Conservation (phyloP, 257 asterid genomes). For the Agastache rugosa region DNA sequence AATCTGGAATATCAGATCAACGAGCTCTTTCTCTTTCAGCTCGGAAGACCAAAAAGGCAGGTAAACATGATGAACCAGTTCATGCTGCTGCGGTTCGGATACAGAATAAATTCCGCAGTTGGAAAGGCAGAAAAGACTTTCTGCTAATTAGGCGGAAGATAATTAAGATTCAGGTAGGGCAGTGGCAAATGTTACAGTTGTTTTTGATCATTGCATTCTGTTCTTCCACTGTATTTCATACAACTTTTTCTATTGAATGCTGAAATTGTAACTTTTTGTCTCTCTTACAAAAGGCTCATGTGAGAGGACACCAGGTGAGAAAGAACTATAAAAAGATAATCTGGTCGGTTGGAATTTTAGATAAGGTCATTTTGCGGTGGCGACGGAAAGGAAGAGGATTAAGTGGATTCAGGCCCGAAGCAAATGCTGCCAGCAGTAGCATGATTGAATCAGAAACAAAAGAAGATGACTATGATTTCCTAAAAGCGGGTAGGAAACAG, state of each 20-base stretch:
- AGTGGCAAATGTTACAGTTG: neutral
- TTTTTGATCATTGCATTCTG: conserved; percentile 7
- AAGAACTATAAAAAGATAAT: conserved; percentile 76
- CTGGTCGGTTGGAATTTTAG: conserved; percentile 94
- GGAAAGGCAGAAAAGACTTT: conserved; percentile 89
- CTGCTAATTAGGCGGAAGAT: conserved; percentile 71
- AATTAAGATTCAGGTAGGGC: conserved; percentile 80
- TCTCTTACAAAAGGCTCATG: conserved; percentile 74
- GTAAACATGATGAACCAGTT: conserved; percentile 61
- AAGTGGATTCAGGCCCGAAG: conserved; percentile 76
- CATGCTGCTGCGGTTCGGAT: conserved; percentile 84
- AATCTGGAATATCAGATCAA: conserved; percentile 70
- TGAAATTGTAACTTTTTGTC: conserved; percentile 39
- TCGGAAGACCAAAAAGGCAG: conserved; percentile 60
- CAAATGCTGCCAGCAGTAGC: conserved; percentile 53
- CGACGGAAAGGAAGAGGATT: conserved; percentile 89
- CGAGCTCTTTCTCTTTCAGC: conserved; percentile 71
- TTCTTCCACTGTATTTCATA: conserved; percentile 1
- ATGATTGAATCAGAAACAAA: conserved; percentile 45
- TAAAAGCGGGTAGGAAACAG: conserved; percentile 88
- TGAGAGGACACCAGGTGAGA: conserved; percentile 97
- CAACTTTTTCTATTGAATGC: conserved; percentile 18
- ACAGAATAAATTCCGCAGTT: conserved; percentile 90
- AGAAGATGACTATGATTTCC: conserved; percentile 87
- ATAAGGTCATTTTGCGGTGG: conserved; percentile 86